Base-by-base conservation (phyloP, 192 early-diverging fungal species). In the Radiomyces spectabilis region DNA sequence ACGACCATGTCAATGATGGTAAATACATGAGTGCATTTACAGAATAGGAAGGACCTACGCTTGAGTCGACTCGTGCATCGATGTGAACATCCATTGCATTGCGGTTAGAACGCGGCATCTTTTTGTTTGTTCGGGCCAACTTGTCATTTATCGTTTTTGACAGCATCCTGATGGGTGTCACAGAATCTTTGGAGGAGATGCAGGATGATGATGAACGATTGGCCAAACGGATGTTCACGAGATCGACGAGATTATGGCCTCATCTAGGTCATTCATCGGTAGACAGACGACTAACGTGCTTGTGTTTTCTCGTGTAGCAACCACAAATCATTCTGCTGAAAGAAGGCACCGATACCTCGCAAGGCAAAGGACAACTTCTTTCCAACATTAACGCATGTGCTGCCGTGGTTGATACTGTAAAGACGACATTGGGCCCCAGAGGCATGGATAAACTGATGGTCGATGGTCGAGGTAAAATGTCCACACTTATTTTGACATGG, bases 381-480 rank as follows among this genome's bases (percentile, higher is more conserved):
- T 96, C 94, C 57, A 99, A 99, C 74, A 95, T 99, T 61, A 91
- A 91, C 51, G 94, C 96, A 47, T 94, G 93, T 65, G 58, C 89
- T 53, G 93, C 93, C 25, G 84, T 97, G 44, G 94, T 93, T 53
- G 96, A 99, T 68, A 91, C 85, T 45, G 87, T 99, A 60, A 83
- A 92, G 56, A 96, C 94, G 4, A 97, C 96, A 21, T 82, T 99
- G 31, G 96, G 96, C 38, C 96, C 96, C 30, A 82, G 94, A 51
- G 96, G 96, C 49, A 99, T 99, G 96, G 96, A 99, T 71, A 99
- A 99, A 77, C 77, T 99, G 41, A 97, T 99, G 55, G 94, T 97
- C 39, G 94, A 96, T 65, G 79, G 80, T 47, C 89, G 87, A 63
- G 88, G 87, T 88, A 77, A 57, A 46, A 47, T n/a, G n/a, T n/a